Conservation (phyloP, 2,329 filamentous ascomycete species). For the Ophioceras dolichostomum region DNA sequence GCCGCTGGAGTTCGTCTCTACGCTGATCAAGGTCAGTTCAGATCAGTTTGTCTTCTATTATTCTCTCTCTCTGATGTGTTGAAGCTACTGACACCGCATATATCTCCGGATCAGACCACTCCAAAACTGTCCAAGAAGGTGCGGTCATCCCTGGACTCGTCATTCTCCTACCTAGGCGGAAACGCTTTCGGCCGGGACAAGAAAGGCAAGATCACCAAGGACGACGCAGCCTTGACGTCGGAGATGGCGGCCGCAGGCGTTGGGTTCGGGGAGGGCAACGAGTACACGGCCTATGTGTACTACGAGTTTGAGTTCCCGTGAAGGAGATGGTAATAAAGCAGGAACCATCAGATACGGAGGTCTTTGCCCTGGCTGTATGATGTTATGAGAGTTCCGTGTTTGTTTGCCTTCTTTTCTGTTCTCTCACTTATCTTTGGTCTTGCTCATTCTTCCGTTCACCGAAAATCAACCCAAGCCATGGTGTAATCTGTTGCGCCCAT, state of each 20-base stretch:
- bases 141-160: conserved; percentile 65
- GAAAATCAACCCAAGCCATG: too few relatives aligned
- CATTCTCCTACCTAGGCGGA: conserved; percentile 85
- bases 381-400: too few relatives aligned
- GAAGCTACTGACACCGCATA: neutral
- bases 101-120: conserved; percentile 55
- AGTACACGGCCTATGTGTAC: conserved; percentile 95
- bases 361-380: too few relatives aligned
- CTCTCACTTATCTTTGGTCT: neutral
- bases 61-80: neutral
- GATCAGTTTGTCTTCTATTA: neutral
- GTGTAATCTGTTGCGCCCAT: too few relatives aligned
- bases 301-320: conserved; percentile 77
- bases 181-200: conserved; percentile 93
- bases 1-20: conserved; percentile 79
- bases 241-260: conserved; percentile 73
- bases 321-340: too few relatives aligned
- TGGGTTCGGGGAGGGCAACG: conserved; percentile 55
- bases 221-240: conserved; percentile 65
- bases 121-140: conserved; percentile 72
- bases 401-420: neutral
- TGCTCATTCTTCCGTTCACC: neutral
- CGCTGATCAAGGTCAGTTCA: conserved; percentile 67
- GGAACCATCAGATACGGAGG: too few relatives aligned
- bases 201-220: conserved; percentile 82